These are phyloP conservation scores for Fagus crenata DNA, from an alignment of 306 rosid species.

Conservation along the genomic window DNA sequence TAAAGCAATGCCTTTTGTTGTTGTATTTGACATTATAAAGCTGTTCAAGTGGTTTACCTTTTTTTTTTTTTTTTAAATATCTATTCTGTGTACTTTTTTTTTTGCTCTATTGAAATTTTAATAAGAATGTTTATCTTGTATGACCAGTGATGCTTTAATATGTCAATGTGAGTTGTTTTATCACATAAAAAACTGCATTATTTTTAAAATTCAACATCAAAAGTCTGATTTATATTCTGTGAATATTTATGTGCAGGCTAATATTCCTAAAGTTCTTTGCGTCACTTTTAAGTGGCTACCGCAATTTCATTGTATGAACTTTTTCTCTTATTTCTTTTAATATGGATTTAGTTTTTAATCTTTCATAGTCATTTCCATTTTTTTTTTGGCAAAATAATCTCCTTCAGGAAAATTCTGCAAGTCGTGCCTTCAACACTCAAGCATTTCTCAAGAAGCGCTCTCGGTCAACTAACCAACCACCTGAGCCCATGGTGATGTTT, in stretches of 20 bases:
- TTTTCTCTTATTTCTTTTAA: constrained; percentile 27
- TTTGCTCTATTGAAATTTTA: background rate
- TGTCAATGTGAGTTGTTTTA: constrained; percentile 6
- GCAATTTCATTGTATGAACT: constrained; percentile 81
- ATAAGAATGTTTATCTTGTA: background rate
- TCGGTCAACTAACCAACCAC: constrained; percentile 83
- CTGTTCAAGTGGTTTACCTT: background rate
- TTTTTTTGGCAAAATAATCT: constrained; percentile 21
- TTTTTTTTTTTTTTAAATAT: background rate
- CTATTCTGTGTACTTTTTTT: background rate
- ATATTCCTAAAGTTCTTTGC: constrained; percentile 94
- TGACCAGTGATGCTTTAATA: background rate
- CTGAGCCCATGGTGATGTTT: constrained; percentile 82
- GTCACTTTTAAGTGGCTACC: constrained; percentile 90
- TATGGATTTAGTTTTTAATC: constrained; percentile 27
- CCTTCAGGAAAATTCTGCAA: constrained; percentile 71
- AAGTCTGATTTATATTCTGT: constrained; percentile 25
- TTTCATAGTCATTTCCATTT: constrained; percentile 13
- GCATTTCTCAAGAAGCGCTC: constrained; percentile 89
- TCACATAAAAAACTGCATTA: constrained; percentile 9
- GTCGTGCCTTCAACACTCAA: constrained; percentile 78
- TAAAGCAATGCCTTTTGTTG: background rate
- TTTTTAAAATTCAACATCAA: constrained; percentile 13
- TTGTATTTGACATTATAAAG: background rate
- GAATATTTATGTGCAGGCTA: constrained; percentile 62